A percentile compares a stretch with the other conserved stretches of the same genome.
These are phyloP conservation scores for Ophiostoma piceae DNA, from an alignment of 2,329 filamentous ascomycete genomes.

Conservation along the genomic window DNA sequence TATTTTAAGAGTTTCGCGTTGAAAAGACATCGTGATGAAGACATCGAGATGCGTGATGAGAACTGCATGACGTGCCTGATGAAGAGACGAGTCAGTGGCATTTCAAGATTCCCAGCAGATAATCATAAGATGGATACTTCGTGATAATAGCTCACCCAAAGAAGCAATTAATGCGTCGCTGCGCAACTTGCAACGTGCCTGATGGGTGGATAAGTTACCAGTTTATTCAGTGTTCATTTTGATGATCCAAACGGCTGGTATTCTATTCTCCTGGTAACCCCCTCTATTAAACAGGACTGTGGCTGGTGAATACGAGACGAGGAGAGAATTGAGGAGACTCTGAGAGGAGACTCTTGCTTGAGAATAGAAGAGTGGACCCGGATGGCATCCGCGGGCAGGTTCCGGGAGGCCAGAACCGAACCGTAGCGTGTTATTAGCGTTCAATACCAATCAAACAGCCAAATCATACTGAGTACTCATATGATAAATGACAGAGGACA, in stretches of 20 bases:
- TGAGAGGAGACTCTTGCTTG: not conserved
- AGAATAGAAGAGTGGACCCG: not conserved
- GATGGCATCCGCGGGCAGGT: conserved; percentile 3
- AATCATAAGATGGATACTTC: no score
- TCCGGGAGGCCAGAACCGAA: conserved; percentile 14
- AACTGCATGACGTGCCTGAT: not conserved
- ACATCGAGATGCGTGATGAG: not conserved
- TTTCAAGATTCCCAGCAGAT: no score
- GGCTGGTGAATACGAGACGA: not conserved
- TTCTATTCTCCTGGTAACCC: not conserved
- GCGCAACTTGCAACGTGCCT: not conserved
- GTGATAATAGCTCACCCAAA: not conserved
- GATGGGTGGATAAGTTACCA: not conserved
- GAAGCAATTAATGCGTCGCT: not conserved
- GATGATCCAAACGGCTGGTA: conserved; percentile 1
- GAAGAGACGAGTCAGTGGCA: no score
- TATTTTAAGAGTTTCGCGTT: not conserved
- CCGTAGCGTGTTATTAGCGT: not conserved
- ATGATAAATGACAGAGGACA: not conserved
- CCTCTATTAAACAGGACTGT: not conserved
- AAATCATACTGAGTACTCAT: not conserved
- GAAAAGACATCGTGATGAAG: not conserved
- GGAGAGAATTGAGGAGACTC: not conserved
- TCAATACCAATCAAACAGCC: not conserved
- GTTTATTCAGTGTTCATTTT: not conserved